These are phyloP conservation scores for Phaeosphaeriaceae sp. DNA, from an alignment of 2,329 filamentous ascomycete species.

Conservation along the genomic window DNA sequence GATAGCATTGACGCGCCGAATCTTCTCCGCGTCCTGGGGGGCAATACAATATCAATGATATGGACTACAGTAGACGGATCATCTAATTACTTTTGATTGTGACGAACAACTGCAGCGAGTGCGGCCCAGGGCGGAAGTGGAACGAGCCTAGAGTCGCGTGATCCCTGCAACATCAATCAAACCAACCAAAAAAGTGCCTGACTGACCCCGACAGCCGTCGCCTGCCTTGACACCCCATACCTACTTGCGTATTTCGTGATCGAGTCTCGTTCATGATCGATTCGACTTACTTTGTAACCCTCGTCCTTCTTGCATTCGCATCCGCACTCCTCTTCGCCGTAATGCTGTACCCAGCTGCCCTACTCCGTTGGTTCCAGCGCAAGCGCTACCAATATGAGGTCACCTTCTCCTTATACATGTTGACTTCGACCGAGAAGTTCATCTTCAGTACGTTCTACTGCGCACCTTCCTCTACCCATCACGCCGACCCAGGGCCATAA, in stretches of 20 bases:
- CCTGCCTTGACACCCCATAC: too few species aligned
- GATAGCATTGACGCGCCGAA: slow-evolving; percentile 19
- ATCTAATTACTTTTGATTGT: background rate
- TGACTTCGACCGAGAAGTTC: slow-evolving; percentile 94
- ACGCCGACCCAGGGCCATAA: background rate
- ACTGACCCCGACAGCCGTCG: too few species aligned
- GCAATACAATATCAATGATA: too few species aligned
- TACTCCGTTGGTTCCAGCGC: slow-evolving; percentile 86
- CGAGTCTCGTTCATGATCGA: slow-evolving; percentile 33
- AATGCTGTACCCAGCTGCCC: slow-evolving; percentile 57
- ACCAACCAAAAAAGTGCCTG: too few species aligned
- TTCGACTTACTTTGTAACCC: slow-evolving; percentile 44
- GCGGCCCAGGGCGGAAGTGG: too few species aligned
- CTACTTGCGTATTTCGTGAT: too few species aligned
- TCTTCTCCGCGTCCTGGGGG: background rate
- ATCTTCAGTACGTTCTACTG: slow-evolving; percentile 80
- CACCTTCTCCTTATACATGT: slow-evolving; percentile 95
- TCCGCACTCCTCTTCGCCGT: slow-evolving; percentile 51
- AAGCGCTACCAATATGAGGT: slow-evolving; percentile 99
- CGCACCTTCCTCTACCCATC: background rate
- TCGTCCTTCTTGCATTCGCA: slow-evolving; percentile 44
- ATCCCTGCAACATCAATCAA: background rate
- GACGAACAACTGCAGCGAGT: background rate
- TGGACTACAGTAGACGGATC: background rate
- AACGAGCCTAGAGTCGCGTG: too few species aligned